Conservation (phyloP, 140 eudicot species). For the Ambrosia hybrid region DNA sequence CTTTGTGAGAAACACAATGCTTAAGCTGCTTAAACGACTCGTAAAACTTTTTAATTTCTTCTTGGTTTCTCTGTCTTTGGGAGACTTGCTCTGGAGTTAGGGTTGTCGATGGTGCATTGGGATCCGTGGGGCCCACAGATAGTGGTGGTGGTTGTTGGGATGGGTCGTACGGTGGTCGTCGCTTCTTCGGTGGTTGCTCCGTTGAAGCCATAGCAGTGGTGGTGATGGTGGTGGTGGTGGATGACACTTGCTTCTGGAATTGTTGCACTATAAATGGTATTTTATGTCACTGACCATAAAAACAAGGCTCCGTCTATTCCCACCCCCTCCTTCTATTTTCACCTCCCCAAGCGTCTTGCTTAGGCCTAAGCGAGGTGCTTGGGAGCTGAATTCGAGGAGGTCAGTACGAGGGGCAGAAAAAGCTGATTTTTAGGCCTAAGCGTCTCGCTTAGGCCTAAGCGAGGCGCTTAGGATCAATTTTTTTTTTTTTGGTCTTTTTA, state of each 20-base stretch:
- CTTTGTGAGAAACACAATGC: slow-evolving; percentile 46
- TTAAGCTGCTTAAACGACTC: slow-evolving; percentile 65
- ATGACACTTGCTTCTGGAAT: slow-evolving; percentile 14
- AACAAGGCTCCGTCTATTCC: too few relatives aligned
- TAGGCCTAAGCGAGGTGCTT: too few relatives aligned
- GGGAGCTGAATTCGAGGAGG: too few relatives aligned
- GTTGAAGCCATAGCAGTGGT: slow-evolving; percentile 44
- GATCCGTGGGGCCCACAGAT: slow-evolving; percentile 1
- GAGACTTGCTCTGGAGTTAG: slow-evolving; percentile 62
- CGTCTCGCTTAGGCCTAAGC: too few relatives aligned
- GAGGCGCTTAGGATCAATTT: too few relatives aligned
- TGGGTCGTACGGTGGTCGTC: slow-evolving; percentile 42
- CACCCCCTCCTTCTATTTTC: too few relatives aligned
- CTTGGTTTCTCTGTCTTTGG: slow-evolving; percentile 63
- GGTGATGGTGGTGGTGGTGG: too few relatives aligned
- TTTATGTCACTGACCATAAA: neutral
- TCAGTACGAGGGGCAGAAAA: too few relatives aligned
- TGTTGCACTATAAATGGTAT: neutral
- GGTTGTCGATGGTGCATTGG: slow-evolving; percentile 38
- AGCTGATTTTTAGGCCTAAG: too few relatives aligned
- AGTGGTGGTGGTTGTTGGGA: slow-evolving; percentile 28
- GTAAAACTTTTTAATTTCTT: slow-evolving; percentile 67
- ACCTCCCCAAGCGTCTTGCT: too few relatives aligned
- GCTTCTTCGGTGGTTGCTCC: slow-evolving; percentile 71
- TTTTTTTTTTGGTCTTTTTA: too few relatives aligned